phyloP scores from a whole-genome alignment of 228 moss, liverwort and hornwort species.

The Sphagnum fallax region DNA sequence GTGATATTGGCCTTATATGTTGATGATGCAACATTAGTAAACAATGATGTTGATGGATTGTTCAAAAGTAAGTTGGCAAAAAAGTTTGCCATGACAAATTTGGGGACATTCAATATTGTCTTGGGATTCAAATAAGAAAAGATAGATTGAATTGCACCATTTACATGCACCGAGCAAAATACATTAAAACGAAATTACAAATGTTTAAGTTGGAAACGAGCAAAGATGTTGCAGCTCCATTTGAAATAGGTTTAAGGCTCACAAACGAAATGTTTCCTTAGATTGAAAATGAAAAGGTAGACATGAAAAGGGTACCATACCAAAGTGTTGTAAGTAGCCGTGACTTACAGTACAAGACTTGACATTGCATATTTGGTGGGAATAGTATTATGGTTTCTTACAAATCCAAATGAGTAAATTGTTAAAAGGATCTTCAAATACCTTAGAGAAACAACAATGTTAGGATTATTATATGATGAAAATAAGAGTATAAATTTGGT shows the following conservation, averaged over 20 bases:
- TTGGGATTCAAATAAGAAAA: not conserved
- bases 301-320: not conserved
- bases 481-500: not conserved
- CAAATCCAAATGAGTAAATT: not conserved
- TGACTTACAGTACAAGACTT: not conserved
- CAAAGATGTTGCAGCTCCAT: not conserved
- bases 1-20: constrained; percentile 1
- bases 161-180: constrained; percentile 5
- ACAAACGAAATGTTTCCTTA: not conserved
- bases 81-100: constrained; percentile 2
- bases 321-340: not conserved
- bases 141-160: not conserved
- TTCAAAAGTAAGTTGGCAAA: not conserved
- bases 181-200: constrained; percentile 1
- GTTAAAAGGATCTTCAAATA: not conserved
- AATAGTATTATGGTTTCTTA: not conserved
- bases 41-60: not conserved
- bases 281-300: not conserved
- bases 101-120: not conserved
- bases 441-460: not conserved
- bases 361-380: constrained; percentile 3
- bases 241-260: not conserved
- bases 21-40: not conserved
- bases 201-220: constrained; percentile 2
- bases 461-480: not conserved